Conservation (phyloP, 805 yeast genomes). For the Komagataella phaffii region DNA sequence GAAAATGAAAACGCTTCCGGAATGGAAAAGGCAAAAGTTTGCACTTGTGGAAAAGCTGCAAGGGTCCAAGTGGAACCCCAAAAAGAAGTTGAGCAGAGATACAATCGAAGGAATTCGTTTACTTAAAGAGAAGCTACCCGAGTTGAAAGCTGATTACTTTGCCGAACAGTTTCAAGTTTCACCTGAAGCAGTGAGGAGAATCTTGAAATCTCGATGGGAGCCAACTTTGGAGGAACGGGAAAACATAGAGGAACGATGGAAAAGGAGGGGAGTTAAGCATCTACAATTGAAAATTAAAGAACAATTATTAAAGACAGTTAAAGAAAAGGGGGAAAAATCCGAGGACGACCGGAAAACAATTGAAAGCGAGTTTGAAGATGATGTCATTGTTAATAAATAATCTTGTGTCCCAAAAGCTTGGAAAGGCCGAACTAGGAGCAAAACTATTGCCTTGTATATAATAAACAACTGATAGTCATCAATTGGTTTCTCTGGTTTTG, state of each 20-base stretch:
- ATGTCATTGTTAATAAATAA: background rate
- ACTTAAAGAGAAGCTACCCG: slow-evolving; percentile 44
- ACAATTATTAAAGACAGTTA: background rate
- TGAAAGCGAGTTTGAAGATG: background rate
- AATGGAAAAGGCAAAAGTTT: slow-evolving; percentile 60
- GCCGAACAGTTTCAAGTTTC: slow-evolving; percentile 56
- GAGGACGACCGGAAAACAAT: background rate
- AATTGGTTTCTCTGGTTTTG: background rate
- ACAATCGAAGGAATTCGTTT: slow-evolving; percentile 53
- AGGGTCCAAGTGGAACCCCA: slow-evolving; percentile 51
- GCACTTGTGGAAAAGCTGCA: slow-evolving; percentile 50
- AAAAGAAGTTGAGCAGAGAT: slow-evolving; percentile 49
- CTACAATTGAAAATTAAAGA: background rate
- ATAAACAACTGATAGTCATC: background rate
- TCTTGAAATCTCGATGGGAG: slow-evolving; percentile 63
- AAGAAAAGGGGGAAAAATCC: background rate
- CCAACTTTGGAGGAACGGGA: slow-evolving; percentile 47
- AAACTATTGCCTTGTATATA: background rate
- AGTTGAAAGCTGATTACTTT: slow-evolving; percentile 40
- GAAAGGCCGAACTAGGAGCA: background rate
- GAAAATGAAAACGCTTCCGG: slow-evolving; percentile 26
- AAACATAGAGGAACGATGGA: slow-evolving; percentile 36
- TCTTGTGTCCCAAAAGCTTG: background rate
- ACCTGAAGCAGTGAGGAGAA: slow-evolving; percentile 74
- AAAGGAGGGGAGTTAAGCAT: slow-evolving; percentile 26